A percentile compares a stretch with the other conserved stretches of the same genome.
Conservation (phyloP, 2,329 filamentous ascomycete species). For the Penicillium sp. region DNA sequence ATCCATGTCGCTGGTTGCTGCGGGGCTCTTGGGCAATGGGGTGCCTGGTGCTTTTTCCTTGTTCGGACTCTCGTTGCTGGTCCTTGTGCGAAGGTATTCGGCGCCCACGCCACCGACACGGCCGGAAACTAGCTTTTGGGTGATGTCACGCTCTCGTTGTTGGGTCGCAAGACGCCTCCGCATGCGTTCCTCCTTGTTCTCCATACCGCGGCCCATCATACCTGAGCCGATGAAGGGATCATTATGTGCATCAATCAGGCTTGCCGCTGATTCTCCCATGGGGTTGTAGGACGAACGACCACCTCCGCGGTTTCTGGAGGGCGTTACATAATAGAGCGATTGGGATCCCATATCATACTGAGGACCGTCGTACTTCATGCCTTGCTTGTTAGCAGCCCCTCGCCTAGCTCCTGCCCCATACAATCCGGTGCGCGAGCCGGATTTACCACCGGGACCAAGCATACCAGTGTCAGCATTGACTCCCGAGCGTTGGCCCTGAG, state of each 20-base stretch:
- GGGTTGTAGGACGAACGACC: slow-evolving; percentile 22
- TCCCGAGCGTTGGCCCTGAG: slow-evolving; percentile 68
- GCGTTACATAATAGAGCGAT: slow-evolving; percentile 47
- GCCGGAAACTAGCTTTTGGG: slow-evolving; percentile 39
- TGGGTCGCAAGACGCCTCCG: slow-evolving; percentile 44
- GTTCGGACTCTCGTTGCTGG: slow-evolving; percentile 22
- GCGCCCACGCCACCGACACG: slow-evolving; percentile 39
- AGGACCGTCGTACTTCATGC: slow-evolving; percentile 36
- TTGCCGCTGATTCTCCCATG: slow-evolving; percentile 38
- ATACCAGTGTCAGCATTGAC: slow-evolving; percentile 67
- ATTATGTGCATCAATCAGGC: slow-evolving; percentile 42
- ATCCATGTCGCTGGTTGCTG: slow-evolving; percentile 19
- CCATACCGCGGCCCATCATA: slow-evolving; percentile 39
- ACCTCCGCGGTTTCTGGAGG: slow-evolving; percentile 25
- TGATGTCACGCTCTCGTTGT: slow-evolving; percentile 46
- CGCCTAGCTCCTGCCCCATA: slow-evolving; percentile 25
- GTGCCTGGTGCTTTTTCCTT: slow-evolving; percentile 10
- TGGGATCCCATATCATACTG: slow-evolving; percentile 43
- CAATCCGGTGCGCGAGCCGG: slow-evolving; percentile 44
- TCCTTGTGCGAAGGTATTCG: slow-evolving; percentile 45
- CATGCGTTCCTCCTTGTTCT: slow-evolving; percentile 43
- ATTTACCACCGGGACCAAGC: slow-evolving; percentile 40
- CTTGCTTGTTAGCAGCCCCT: slow-evolving; percentile 11
- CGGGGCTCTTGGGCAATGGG: slow-evolving; percentile 11
- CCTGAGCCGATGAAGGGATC: slow-evolving; percentile 44